Percentiles rank a stretch among this genome's conserved stretches.
Conservation (phyloP, 495 filamentous ascomycete genomes). For the Chaetomium tenue region DNA sequence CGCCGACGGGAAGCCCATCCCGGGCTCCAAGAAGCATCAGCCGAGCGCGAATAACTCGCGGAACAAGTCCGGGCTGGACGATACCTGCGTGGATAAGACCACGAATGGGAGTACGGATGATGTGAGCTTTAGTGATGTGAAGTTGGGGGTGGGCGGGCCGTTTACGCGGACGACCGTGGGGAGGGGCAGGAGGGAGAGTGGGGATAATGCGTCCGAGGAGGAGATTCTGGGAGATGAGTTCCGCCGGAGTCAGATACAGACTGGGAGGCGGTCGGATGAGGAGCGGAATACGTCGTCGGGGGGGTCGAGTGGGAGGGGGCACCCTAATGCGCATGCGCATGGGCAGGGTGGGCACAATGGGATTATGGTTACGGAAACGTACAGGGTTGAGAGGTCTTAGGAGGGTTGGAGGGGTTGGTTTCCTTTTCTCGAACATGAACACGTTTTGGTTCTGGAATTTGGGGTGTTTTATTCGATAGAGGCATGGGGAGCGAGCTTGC, state of each 20-base stretch:
- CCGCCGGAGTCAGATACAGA: neutral
- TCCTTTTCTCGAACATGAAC: neutral
- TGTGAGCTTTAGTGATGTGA: slow-evolving; percentile 19
- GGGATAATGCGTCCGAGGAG: slow-evolving; percentile 9
- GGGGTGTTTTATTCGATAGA: neutral
- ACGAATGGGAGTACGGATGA: neutral
- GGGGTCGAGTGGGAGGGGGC: neutral
- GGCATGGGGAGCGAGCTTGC: too few relatives aligned
- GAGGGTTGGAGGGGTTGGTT: neutral
- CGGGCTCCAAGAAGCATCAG: neutral
- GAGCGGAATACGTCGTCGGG: neutral
- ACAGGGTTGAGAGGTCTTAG: slow-evolving; percentile 16
- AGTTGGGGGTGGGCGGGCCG: slow-evolving; percentile 16
- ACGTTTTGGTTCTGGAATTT: neutral
- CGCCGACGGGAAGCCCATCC: slow-evolving; percentile 12
- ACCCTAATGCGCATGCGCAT: too few relatives aligned
- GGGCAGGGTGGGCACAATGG: neutral
- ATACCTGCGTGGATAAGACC: neutral
- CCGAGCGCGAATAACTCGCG: neutral
- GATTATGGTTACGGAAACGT: slow-evolving; percentile 18
- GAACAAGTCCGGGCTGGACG: neutral
- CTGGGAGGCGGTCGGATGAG: neutral
- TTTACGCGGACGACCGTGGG: slow-evolving; percentile 19
- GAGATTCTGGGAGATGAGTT: neutral
- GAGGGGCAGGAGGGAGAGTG: neutral